Percentiles rank a stretch among this genome's conserved stretches.
phyloP scores from a whole-genome alignment of 2,329 filamentous ascomycete species.

The Pseudogymnoascus sp. region DNA sequence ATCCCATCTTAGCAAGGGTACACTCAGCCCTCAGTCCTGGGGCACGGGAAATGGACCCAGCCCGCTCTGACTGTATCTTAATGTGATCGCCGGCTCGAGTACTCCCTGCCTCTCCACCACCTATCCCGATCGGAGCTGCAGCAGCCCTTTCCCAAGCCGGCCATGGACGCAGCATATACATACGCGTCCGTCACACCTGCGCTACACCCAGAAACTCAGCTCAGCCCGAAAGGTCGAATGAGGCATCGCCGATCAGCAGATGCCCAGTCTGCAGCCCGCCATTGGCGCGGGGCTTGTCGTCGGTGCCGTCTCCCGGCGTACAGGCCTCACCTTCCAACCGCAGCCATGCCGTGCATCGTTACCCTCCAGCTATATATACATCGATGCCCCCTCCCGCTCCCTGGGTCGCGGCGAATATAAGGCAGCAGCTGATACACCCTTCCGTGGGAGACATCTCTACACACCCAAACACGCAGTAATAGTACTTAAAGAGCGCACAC shows the following conservation, averaged over 20 bases:
- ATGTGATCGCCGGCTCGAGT: neutral
- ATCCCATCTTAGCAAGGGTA: neutral
- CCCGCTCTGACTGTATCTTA: neutral
- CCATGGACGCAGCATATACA: neutral
- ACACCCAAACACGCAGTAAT: neutral
- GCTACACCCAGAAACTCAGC: neutral
- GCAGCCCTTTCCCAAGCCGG: neutral
- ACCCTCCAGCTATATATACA: conserved; percentile 1
- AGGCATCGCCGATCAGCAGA: conserved; percentile 1
- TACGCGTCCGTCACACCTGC: neutral
- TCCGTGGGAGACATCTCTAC: neutral
- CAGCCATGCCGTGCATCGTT: neutral
- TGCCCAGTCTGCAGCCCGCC: neutral
- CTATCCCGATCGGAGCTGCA: neutral
- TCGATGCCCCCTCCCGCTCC: neutral
- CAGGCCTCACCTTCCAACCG: neutral
- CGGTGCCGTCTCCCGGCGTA: neutral
- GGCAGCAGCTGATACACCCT: neutral
- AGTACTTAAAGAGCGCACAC: neutral
- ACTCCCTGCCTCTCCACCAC: neutral
- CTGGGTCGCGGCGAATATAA: neutral
- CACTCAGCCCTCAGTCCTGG: neutral
- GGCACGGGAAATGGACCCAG: neutral
- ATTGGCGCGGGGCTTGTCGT: neutral
- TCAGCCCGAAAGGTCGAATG: neutral